Base-by-base conservation (phyloP, 1,139 yeast genomes). In the Protomyces gravidus region DNA sequence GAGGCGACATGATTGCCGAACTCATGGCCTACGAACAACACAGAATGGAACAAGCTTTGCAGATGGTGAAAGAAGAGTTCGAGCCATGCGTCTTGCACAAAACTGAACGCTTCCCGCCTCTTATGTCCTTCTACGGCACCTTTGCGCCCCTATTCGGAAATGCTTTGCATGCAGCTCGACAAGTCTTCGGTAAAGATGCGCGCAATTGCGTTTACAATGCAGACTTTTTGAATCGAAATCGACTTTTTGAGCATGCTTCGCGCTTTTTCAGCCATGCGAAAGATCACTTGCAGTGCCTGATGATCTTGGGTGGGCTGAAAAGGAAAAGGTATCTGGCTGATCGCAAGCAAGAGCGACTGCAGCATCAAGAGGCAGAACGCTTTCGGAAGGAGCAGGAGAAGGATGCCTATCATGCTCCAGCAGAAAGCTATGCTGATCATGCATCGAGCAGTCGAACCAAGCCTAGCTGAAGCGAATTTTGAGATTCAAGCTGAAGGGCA, bases 401-500 rank as follows among this genome's bases (percentile, higher is more conserved):
- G 21, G 42, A 36, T n/a, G 7, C 36, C 11, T 13, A 15, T 15
- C 13, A 15, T 13, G 36, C 36, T 13, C 36, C 36, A 5, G 5
- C n/a, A 5, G 36, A 15, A 5, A 30, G 7, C n/a, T n/a, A n/a
- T n/a, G n/a, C n/a, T n/a, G n/a, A n/a, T n/a, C n/a, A n/a, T n/a
- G n/a, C n/a, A n/a, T n/a, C n/a, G n/a, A n/a, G n/a, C n/a, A 5
- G 15, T 7, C 4, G 5, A 15, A 5, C 11, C 13, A 30, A 30
- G 36, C 36, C 42, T 36, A 36, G 19, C 17, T 36, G 42, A 36
- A 36, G 9, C 19, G 17, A 5, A 53, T 46, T n/a, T 47, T 47
- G 11, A 53, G 46, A 17, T 53, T 53, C 30, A 53, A 33, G 21
- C 51, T 30, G 61, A 81, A 77, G 1, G 86, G 85, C 45, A 84